Evolutionary conservation across 345 rosid genomes (phyloP).

Genomic region (Luvunga scandens): DNA sequence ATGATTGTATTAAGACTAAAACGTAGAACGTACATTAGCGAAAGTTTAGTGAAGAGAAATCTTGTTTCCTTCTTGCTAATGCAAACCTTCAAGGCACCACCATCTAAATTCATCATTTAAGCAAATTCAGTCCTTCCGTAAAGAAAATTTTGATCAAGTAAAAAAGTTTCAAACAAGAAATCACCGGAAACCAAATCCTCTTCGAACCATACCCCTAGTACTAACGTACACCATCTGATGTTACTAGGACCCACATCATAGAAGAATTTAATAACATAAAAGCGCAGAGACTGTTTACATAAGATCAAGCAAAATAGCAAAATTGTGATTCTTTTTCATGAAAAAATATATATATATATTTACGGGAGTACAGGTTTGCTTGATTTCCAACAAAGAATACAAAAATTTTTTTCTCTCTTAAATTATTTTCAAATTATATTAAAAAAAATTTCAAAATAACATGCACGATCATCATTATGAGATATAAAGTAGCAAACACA

Average conservation of each 20-base stretch:
- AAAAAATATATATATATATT: not conserved
- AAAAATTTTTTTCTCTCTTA: not conserved
- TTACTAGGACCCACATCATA: too few species aligned
- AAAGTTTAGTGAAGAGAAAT: not conserved
- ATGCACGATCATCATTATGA: not conserved
- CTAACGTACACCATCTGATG: too few species aligned
- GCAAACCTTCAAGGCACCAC: not conserved
- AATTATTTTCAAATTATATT: not conserved
- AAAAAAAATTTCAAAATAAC: not conserved
- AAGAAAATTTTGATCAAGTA: not conserved
- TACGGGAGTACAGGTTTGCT: not conserved
- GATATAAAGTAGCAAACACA: not conserved
- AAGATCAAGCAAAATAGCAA: not conserved
- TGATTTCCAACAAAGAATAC: not conserved
- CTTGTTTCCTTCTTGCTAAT: not conserved
- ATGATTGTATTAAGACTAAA: not conserved
- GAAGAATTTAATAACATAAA: too few species aligned
- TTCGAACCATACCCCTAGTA: too few species aligned
- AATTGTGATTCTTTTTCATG: not conserved
- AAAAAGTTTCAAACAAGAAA: not conserved
- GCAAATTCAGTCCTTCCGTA: not conserved
- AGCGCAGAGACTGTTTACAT: too few species aligned
- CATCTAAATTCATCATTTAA: not conserved
- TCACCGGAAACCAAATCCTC: not conserved
- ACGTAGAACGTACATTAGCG: too few species aligned